A percentile compares a stretch with the other conserved stretches of the same genome.
phyloP scores from a whole-genome alignment of 371 early-diverging fungal species.

The Apophysomyces sp. region DNA sequence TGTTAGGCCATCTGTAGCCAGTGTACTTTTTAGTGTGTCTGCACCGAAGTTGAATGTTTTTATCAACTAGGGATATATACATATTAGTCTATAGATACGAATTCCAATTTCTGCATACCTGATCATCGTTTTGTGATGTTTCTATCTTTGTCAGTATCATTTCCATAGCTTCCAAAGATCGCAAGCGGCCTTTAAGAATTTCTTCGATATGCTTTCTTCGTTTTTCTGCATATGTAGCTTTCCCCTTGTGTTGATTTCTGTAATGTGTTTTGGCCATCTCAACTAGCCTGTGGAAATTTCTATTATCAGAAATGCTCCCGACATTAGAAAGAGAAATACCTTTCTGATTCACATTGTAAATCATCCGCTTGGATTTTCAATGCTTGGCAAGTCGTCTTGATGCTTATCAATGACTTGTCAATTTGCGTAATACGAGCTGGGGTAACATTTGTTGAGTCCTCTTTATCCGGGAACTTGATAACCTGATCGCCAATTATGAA shows the following conservation, averaged over 20 bases:
- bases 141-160: constrained; percentile 52
- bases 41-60: constrained; percentile 57
- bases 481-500: constrained; percentile 4
- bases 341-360: constrained; percentile 38
- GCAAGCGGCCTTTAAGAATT: constrained; percentile 44
- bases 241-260: constrained; percentile 25
- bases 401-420: constrained; percentile 48
- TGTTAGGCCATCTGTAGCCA: constrained; percentile 33
- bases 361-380: constrained; percentile 46
- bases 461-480: constrained; percentile 35
- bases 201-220: constrained; percentile 38
- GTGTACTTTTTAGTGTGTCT: constrained; percentile 35
- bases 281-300: constrained; percentile 7
- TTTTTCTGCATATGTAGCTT: constrained; percentile 48
- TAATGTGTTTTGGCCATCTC: constrained; percentile 15
- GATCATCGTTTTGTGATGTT: constrained; percentile 51
- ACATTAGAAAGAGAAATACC: constrained; percentile 18
- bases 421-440: constrained; percentile 34
- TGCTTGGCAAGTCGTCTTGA: constrained; percentile 45
- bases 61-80: constrained; percentile 40
- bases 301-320: neutral
- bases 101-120: constrained; percentile 29
- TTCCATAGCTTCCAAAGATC: constrained; percentile 56
- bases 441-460: neutral
- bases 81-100: neutral